Conservation (phyloP, 164 flowering plant species). For the Kingdonia uniflora region DNA sequence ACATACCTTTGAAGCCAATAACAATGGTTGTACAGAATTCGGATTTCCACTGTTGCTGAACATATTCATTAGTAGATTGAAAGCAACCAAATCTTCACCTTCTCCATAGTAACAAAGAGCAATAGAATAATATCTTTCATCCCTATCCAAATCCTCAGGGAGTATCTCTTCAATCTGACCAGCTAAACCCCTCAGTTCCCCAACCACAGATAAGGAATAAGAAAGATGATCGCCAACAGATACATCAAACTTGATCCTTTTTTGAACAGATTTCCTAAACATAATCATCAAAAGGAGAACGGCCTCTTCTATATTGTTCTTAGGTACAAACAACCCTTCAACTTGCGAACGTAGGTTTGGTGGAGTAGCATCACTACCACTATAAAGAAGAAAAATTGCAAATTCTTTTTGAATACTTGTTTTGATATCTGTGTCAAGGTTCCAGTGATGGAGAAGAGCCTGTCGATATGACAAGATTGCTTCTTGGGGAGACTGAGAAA, state of each 20-base stretch:
- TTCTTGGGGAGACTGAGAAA: slow-evolving; percentile 46
- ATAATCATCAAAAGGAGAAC: slow-evolving; percentile 59
- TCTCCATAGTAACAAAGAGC: slow-evolving; percentile 80
- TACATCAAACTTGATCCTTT: slow-evolving; percentile 65
- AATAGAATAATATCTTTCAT: slow-evolving; percentile 40
- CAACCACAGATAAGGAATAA: slow-evolving; percentile 66
- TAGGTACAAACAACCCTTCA: slow-evolving; percentile 72
- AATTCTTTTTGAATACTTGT: slow-evolving; percentile 71
- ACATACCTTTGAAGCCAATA: slow-evolving; percentile 80
- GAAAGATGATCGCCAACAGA: slow-evolving; percentile 70
- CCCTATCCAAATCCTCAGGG: slow-evolving; percentile 44
- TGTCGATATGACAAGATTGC: slow-evolving; percentile 60
- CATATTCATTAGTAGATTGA: slow-evolving; percentile 54
- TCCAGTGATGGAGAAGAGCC: slow-evolving; percentile 76
- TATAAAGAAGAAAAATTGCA: slow-evolving; percentile 76
- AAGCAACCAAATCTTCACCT: slow-evolving; percentile 48
- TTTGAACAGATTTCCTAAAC: slow-evolving; percentile 36
- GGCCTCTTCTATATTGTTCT: slow-evolving; percentile 88
- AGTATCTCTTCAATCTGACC: slow-evolving; percentile 56
- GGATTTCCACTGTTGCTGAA: slow-evolving; percentile 38
- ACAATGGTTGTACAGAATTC: slow-evolving; percentile 32
- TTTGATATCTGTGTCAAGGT: slow-evolving; percentile 54
- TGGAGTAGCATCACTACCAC: slow-evolving; percentile 73
- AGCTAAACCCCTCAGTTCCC: slow-evolving; percentile 46
- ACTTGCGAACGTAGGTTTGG: slow-evolving; percentile 72